Conservation (phyloP, 2,329 filamentous ascomycete genomes). For the Colletotrichum trifolii region DNA sequence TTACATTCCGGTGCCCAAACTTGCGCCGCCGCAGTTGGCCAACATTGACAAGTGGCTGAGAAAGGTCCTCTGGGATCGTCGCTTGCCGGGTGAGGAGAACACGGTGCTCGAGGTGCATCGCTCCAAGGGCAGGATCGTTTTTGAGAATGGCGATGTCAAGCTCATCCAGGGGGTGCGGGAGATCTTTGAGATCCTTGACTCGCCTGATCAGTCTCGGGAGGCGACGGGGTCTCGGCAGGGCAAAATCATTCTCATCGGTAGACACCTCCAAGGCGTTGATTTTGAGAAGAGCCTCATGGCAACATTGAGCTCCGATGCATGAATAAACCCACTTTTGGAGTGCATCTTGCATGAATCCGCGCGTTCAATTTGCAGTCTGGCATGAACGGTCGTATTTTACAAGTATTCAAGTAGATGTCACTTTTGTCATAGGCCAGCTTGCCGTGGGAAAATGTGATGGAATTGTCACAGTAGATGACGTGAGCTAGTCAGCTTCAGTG, state of each 20-base stretch:
- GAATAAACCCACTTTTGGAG: neutral
- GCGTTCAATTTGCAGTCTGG: no score
- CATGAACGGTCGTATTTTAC: neutral
- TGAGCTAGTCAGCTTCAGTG: no score
- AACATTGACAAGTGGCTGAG: slow-evolving; percentile 84
- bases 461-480: no score
- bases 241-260: slow-evolving; percentile 74
- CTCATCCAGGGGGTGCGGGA: slow-evolving; percentile 93
- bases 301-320: neutral
- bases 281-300: slow-evolving; percentile 58
- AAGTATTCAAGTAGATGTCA: neutral
- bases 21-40: slow-evolving; percentile 68
- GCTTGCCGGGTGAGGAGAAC: slow-evolving; percentile 61
- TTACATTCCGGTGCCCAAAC: slow-evolving; percentile 72
- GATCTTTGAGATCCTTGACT: slow-evolving; percentile 90
- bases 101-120: slow-evolving; percentile 83
- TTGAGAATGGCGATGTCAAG: slow-evolving; percentile 73
- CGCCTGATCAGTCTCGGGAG: slow-evolving; percentile 46
- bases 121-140: slow-evolving; percentile 81
- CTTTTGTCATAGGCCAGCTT: no score
- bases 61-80: slow-evolving; percentile 83
- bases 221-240: slow-evolving; percentile 50
- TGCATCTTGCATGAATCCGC: no score
- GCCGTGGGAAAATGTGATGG: no score
- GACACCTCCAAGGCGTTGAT: slow-evolving; percentile 61